Evolutionary conservation across 768 basidiomycete genomes (phyloP).

Genomic region (Tephrocybe sp.): DNA sequence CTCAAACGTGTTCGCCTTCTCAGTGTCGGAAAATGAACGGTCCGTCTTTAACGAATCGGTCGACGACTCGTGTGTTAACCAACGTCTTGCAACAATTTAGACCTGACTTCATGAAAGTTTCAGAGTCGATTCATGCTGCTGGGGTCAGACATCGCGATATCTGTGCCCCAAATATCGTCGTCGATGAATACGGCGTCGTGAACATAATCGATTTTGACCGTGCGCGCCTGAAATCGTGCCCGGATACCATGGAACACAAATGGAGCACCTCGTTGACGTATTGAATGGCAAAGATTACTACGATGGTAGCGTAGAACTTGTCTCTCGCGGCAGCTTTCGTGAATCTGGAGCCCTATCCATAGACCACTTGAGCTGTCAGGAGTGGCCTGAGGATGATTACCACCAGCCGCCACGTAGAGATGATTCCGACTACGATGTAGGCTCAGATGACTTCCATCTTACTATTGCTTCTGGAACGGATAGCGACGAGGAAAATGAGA

Average conservation of each 20-base stretch:
- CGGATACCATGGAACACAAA: not conserved
- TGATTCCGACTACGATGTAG: too few relatives aligned
- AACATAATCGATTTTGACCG: slow-evolving; percentile 25
- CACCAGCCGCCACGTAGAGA: too few relatives aligned
- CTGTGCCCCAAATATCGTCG: slow-evolving; percentile 18
- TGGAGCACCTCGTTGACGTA: not conserved
- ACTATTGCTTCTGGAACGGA: too few relatives aligned
- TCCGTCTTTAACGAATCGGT: too few relatives aligned
- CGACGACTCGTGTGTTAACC: too few relatives aligned
- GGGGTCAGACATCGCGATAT: slow-evolving; percentile 23
- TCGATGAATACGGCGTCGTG: slow-evolving; percentile 15
- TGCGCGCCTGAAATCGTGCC: slow-evolving; percentile 5
- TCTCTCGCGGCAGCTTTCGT: not conserved
- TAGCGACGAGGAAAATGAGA: too few relatives aligned
- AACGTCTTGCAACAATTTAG: too few relatives aligned
- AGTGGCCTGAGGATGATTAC: not conserved
- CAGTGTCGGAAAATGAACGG: slow-evolving; percentile 1
- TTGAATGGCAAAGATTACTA: not conserved
- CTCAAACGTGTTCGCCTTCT: too few relatives aligned
- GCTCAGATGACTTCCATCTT: too few relatives aligned
- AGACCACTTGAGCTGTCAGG: not conserved
- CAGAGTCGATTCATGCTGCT: slow-evolving; percentile 22
- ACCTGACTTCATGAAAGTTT: too few relatives aligned
- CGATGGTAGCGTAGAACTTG: not conserved
- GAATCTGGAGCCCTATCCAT: not conserved